Conservation (phyloP, 73 alveolate genomes). For the Tetrahymena elliotti region DNA sequence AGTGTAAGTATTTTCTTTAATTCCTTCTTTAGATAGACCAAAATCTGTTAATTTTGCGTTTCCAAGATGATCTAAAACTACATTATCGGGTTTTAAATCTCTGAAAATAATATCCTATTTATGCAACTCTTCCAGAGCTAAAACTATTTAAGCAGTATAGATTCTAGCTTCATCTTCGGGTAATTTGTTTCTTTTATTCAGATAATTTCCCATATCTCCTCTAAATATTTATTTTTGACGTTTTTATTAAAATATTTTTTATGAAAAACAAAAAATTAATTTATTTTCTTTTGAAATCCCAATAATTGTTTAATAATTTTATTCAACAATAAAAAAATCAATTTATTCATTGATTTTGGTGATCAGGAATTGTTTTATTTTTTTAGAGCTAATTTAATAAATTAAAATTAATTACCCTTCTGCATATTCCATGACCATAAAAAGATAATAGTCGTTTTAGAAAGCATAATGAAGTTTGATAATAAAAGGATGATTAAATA, state of each 20-base stretch:
- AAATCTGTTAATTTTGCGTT: conserved; percentile 94
- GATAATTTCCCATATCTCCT: conserved; percentile 60
- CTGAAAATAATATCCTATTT: conserved; percentile 85
- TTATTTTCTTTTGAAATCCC: too few relatives aligned
- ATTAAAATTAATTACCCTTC: conserved; percentile 33
- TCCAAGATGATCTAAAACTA: conserved; percentile 86
- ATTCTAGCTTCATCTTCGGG: conserved; percentile 79
- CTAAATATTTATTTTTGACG: not conserved
- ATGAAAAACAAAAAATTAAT: too few relatives aligned
- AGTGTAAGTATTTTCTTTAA: conserved; percentile 60
- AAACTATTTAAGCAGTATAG: conserved; percentile 77
- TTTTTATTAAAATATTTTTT: too few relatives aligned
- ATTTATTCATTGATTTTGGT: too few relatives aligned
- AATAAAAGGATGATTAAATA: conserved; percentile 68
- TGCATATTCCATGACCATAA: conserved; percentile 79
- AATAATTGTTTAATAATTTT: too few relatives aligned
- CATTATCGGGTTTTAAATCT: conserved; percentile 96
- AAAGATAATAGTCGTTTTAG: conserved; percentile 54
- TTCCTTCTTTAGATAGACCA: conserved; percentile 86
- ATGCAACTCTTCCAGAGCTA: conserved; percentile 90
- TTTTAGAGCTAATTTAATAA: too few relatives aligned
- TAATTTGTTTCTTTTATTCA: conserved; percentile 45
- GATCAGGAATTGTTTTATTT: too few relatives aligned
- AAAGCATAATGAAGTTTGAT: conserved; percentile 74
- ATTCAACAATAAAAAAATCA: too few relatives aligned